These are phyloP conservation scores for Cladophialophora exuberans DNA, from an alignment of 2,329 filamentous ascomycete genomes.

Conservation along the genomic window DNA sequence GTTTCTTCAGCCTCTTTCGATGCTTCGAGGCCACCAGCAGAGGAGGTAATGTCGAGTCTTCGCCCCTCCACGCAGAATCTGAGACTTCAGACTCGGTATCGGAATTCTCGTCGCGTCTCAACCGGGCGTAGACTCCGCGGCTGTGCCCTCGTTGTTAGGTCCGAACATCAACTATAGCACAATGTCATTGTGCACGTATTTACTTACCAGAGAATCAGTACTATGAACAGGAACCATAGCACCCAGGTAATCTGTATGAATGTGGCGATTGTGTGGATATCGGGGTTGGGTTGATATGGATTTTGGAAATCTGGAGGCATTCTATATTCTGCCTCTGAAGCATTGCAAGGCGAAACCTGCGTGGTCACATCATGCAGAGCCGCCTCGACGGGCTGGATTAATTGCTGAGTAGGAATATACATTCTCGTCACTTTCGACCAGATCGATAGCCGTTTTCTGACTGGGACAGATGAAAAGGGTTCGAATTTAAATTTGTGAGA, in stretches of 20 bases:
- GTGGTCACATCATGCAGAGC: no score
- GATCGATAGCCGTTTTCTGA: background rate
- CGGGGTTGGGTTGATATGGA: constrained; percentile 5
- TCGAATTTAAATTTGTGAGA: background rate
- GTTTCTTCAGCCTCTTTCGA: constrained; percentile 25
- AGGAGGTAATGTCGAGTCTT: constrained; percentile 11
- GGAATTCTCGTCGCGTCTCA: constrained; percentile 10
- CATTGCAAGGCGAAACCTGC: background rate
- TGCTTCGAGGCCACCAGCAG: constrained; percentile 16
- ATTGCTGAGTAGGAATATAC: constrained; percentile 20
- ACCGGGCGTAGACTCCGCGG: constrained; percentile 13
- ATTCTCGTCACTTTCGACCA: background rate
- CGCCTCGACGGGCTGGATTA: background rate
- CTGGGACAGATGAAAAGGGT: background rate
- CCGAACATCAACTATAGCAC: background rate
- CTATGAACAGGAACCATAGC: constrained; percentile 11
- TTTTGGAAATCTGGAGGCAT: constrained; percentile 1
- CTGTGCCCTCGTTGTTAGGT: constrained; percentile 2
- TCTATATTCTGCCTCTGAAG: constrained; percentile 1
- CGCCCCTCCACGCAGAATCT: constrained; percentile 22
- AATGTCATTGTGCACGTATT: background rate
- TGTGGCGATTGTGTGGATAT: constrained; percentile 1
- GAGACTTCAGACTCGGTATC: constrained; percentile 19
- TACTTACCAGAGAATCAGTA: constrained; percentile 10
- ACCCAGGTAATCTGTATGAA: constrained; percentile 14